phyloP scores from a whole-genome alignment of 176 grass and related monocot species.

The Olyra latifolia region DNA sequence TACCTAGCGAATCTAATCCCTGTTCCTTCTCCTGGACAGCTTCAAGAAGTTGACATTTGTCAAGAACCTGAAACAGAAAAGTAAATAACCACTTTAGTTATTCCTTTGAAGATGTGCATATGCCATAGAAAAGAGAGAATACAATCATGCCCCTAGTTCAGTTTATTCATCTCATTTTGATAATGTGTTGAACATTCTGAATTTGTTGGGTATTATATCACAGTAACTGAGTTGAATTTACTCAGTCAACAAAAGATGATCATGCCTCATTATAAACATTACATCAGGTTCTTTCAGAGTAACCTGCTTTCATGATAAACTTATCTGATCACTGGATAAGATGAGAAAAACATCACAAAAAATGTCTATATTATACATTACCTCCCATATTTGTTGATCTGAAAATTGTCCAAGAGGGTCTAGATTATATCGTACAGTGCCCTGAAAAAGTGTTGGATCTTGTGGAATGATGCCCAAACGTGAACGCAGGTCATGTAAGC shows the following conservation, averaged over 20 bases:
- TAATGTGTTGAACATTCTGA: neutral
- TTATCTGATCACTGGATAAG: neutral
- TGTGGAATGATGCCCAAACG: slow-evolving; percentile 93
- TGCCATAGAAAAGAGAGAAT: slow-evolving; percentile 11
- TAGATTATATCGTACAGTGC: slow-evolving; percentile 84
- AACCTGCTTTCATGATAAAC: slow-evolving; percentile 9
- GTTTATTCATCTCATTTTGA: neutral
- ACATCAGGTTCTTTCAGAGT: slow-evolving; percentile 9
- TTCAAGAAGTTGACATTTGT: slow-evolving; percentile 91
- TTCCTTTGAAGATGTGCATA: neutral
- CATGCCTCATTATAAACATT: neutral
- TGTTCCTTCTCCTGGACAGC: slow-evolving; percentile 78
- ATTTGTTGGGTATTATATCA: neutral
- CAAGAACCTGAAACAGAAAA: slow-evolving; percentile 56
- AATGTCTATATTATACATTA: slow-evolving; percentile 15
- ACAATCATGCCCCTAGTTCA: neutral
- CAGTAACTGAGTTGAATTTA: neutral
- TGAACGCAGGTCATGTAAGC: slow-evolving; percentile 87
- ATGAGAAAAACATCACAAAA: neutral
- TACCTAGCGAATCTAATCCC: slow-evolving; percentile 81
- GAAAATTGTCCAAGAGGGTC: slow-evolving; percentile 66
- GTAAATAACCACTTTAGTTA: slow-evolving; percentile 1
- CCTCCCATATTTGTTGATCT: slow-evolving; percentile 88
- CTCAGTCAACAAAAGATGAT: neutral
- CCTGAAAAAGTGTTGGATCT: slow-evolving; percentile 91